Conservation (phyloP, 805 yeast genomes). For the Metschnikowia shivogae region DNA sequence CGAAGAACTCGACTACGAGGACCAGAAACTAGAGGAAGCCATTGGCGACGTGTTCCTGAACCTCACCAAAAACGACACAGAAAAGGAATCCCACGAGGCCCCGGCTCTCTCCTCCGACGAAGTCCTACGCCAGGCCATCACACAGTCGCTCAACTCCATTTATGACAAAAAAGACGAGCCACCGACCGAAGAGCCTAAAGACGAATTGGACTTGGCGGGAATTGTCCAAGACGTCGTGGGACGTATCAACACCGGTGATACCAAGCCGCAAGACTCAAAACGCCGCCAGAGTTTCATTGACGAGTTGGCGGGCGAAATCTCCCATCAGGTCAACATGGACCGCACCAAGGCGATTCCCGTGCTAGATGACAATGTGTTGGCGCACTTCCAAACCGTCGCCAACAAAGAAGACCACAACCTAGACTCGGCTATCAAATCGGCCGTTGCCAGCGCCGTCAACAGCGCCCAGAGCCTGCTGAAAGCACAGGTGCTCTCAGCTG, state of each 20-base stretch:
- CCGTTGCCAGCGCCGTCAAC: slow-evolving; percentile 13
- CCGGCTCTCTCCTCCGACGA: not conserved
- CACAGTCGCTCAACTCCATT: not conserved
- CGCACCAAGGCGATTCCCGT: slow-evolving; percentile 24
- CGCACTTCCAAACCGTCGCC: slow-evolving; percentile 35
- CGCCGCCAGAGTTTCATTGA: slow-evolving; percentile 1
- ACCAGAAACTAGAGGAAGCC: slow-evolving; percentile 10
- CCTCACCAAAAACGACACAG: not conserved
- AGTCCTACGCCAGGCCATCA: slow-evolving; percentile 1
- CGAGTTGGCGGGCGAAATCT: not conserved
- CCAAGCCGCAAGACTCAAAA: slow-evolving; percentile 17
- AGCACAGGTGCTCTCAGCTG: not conserved
- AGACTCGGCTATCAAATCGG: slow-evolving; percentile 11
- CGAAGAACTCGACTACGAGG: not conserved
- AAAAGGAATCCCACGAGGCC: not conserved
- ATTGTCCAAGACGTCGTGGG: slow-evolving; percentile 26
- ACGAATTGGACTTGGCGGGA: slow-evolving; percentile 10
- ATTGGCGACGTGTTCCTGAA: slow-evolving; percentile 9
- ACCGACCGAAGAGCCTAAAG: not conserved
- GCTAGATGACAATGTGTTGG: slow-evolving; percentile 33
- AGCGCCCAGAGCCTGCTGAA: slow-evolving; percentile 5
- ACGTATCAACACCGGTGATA: slow-evolving; percentile 14
- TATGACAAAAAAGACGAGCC: slow-evolving; percentile 14
- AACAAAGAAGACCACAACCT: slow-evolving; percentile 20
- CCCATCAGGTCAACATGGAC: not conserved